Evolutionary conservation across 768 basidiomycete species (phyloP), one percentile per base, ranked within the genome.

Genomic region (Amanita pseudoporphyria): DNA sequence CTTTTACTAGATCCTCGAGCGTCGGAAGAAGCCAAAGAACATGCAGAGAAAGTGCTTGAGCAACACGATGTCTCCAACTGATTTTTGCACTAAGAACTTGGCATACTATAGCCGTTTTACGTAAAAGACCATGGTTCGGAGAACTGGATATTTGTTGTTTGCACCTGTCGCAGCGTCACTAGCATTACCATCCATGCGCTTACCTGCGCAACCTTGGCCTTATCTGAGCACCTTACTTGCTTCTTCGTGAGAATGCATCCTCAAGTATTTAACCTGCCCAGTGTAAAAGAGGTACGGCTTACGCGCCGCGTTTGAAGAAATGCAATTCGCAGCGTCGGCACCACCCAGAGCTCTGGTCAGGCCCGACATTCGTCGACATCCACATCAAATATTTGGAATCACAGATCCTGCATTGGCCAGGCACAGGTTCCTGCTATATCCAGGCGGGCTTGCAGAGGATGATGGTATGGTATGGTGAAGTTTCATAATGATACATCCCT

Each of bases 1-100:
- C 24, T 19, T 13, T 28, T 41, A 14, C 3, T 43, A 59, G 58
- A 57, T 36, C 56, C 58, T 33, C 37, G 49, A 26, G 52, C 50
- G 7, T 57, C 54, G 21, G 56, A 55, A 12, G 54, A 55, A 35
- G 52, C 58, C 33, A 57, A 57, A 43, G 44, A 56, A 16, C 51
- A 53, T 13, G 54, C 58, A 9, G 52, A 54, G 16, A 32, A 57
- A 7, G 47, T 57, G 18, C 51, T 59, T 38, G 37, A 47, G 35
- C 51, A 56, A n/a, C 52, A 55, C 18, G 45, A 52, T 3, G 54
- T 50, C 32, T 9, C 36, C 14, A 28, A 40, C 18, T 48, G 47
- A 48, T 26, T 47, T 28, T 16, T 37, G n/a, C 16, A 6, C 16
- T 37, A 6, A 14, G 3, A n/a, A 3, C 6, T 37, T 16, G 26